These are phyloP conservation scores for Termitomyces sp. DNA, from an alignment of 768 basidiomycete genomes.

Conservation along the genomic window DNA sequence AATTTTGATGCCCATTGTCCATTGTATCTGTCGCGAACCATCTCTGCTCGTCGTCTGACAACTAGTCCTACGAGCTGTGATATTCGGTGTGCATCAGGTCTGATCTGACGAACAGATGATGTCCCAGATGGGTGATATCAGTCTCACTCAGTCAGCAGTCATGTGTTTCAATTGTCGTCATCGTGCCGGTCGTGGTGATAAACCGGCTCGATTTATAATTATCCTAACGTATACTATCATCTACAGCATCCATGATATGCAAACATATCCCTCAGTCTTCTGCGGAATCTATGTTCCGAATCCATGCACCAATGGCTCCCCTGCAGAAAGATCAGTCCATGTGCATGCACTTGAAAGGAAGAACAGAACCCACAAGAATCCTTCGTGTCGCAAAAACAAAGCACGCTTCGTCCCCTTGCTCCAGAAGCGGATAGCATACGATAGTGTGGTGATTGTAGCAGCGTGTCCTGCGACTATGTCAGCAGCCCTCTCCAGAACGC, in stretches of 20 bases:
- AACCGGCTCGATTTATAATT: constrained; percentile 12
- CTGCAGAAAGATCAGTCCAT: constrained; percentile 35
- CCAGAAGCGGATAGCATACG: constrained; percentile 99
- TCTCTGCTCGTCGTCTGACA: background rate
- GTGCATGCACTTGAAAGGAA: constrained; percentile 12
- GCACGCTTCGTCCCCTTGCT: constrained; percentile 96
- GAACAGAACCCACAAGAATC: constrained; percentile 75
- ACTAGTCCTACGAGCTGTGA: background rate
- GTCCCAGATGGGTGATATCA: constrained; percentile 8
- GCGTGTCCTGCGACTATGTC: constrained; percentile 69
- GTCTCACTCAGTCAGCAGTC: constrained; percentile 15
- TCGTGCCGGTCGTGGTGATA: constrained; percentile 7
- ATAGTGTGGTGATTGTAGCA: constrained; percentile 94
- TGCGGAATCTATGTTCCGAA: constrained; percentile 81
- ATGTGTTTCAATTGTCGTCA: constrained; percentile 12
- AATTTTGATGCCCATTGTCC: background rate
- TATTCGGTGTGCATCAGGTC: background rate
- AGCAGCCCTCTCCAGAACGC: constrained; percentile 9
- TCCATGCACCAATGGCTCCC: constrained; percentile 96
- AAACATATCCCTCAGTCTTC: constrained; percentile 9
- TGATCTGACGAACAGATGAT: constrained; percentile 13
- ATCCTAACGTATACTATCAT: constrained; percentile 11
- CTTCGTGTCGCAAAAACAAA: constrained; percentile 95
- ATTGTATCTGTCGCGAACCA: background rate
- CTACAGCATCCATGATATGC: constrained; percentile 12